These are phyloP conservation scores for Reutealis trisperma DNA, from an alignment of 345 rosid genomes.

Conservation along the genomic window DNA sequence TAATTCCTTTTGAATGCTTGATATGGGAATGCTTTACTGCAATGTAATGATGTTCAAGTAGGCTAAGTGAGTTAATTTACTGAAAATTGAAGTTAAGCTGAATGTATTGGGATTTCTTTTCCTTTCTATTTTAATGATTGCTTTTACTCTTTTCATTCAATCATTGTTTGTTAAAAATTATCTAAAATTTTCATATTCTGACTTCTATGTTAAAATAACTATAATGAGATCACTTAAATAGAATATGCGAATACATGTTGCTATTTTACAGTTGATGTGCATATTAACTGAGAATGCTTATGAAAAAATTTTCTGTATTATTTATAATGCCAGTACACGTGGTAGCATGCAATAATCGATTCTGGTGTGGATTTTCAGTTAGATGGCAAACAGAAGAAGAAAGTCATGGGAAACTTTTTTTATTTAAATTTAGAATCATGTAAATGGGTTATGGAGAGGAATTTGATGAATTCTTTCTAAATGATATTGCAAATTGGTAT, in stretches of 20 bases:
- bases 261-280: not conserved
- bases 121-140: not conserved
- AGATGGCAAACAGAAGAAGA: not conserved
- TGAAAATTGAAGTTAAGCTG: not conserved
- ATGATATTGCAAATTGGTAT: not conserved
- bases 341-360: not conserved
- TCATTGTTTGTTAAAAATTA: not conserved
- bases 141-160: not conserved
- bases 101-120: constrained; percentile 1
- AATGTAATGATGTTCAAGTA: not conserved
- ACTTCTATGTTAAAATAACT: not conserved
- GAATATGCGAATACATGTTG: not conserved
- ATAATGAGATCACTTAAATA: not conserved
- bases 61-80: not conserved
- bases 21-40: not conserved
- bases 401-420: not conserved
- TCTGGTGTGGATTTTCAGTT: not conserved
- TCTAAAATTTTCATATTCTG: not conserved
- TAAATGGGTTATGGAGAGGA: not conserved
- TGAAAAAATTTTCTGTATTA: no score
- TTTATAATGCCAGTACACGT: not conserved
- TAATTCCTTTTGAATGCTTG: not conserved
- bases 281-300: not conserved
- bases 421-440: not conserved
- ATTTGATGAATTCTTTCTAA: not conserved